These are phyloP conservation scores for Deuterostichococcus epilithicus DNA, from an alignment of 139 green algal species.

Conservation along the genomic window DNA sequence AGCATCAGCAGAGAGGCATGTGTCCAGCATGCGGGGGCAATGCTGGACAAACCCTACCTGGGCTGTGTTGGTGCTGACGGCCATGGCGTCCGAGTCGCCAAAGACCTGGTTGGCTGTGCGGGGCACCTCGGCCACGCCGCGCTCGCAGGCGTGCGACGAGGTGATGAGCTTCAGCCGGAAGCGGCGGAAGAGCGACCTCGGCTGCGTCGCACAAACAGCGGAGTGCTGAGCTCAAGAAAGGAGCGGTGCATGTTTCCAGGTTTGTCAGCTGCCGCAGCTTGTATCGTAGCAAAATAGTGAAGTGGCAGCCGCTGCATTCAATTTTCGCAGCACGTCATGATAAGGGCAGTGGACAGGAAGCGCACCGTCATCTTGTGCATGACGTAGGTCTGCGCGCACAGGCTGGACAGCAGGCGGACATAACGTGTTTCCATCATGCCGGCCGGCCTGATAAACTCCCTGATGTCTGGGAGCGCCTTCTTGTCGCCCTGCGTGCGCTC, in stretches of 20 bases:
- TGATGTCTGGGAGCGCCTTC: conserved; percentile 44
- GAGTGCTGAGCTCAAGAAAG: background rate
- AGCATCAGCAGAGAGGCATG: no score
- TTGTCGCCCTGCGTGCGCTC: background rate
- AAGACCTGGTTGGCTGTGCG: conserved; percentile 34
- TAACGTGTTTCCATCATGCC: conserved; percentile 55
- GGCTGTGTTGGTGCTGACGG: conserved; percentile 2
- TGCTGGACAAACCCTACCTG: background rate
- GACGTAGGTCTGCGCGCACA: conserved; percentile 57
- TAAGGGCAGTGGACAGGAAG: no score
- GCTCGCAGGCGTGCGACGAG: conserved; percentile 59
- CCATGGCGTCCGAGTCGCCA: conserved; percentile 68
- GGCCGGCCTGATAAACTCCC: conserved; percentile 38
- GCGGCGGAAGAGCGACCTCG: conserved; percentile 26
- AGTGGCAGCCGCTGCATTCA: no score
- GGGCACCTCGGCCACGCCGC: conserved; percentile 21
- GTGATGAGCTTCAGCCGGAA: conserved; percentile 64
- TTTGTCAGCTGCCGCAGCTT: no score
- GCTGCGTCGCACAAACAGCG: conserved; percentile 2
- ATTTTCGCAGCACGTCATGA: no score
- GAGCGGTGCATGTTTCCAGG: background rate
- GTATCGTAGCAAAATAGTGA: no score
- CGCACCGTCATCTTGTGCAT: conserved; percentile 40
- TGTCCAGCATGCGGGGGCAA: no score
- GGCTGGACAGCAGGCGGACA: conserved; percentile 50